Evolutionary conservation across 108 stramenopile genomes (phyloP).

Genomic region (Nannochloropsis gaditana): DNA sequence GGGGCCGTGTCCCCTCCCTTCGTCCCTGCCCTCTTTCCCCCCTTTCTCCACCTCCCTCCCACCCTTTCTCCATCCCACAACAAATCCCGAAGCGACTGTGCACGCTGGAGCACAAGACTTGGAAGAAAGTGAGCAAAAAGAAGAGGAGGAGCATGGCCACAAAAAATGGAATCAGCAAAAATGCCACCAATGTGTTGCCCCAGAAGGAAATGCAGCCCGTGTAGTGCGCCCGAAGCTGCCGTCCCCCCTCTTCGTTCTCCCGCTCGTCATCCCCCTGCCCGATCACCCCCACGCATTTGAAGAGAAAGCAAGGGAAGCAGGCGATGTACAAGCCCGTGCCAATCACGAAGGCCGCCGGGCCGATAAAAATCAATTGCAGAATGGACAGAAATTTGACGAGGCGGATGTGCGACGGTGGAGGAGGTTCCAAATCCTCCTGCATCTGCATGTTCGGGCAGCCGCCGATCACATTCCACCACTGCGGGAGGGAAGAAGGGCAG

Average conservation of each 20-base stretch:
- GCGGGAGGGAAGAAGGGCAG: neutral
- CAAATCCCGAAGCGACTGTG: neutral
- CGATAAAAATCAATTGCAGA: slow-evolving; percentile 1
- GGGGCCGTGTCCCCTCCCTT: neutral
- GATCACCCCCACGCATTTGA: slow-evolving; percentile 21
- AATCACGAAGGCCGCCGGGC: slow-evolving; percentile 49
- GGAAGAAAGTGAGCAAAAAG: neutral
- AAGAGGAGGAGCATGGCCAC: slow-evolving; percentile 26
- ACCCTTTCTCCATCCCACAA: neutral
- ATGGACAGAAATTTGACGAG: slow-evolving; percentile 41
- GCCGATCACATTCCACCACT: slow-evolving; percentile 47
- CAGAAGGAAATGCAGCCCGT: slow-evolving; percentile 59
- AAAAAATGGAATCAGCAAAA: slow-evolving; percentile 54
- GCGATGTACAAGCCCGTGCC: slow-evolving; percentile 44
- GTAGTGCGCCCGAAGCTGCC: slow-evolving; percentile 47
- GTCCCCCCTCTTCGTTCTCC: slow-evolving; percentile 26
- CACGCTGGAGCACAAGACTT: slow-evolving; percentile 8
- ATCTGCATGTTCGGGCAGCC: slow-evolving; percentile 65
- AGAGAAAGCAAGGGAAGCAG: slow-evolving; percentile 53
- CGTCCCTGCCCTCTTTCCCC: slow-evolving; percentile 18
- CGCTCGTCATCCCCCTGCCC: neutral
- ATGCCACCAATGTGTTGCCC: slow-evolving; percentile 57
- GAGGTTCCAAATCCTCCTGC: slow-evolving; percentile 53
- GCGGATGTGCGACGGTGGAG: slow-evolving; percentile 28
- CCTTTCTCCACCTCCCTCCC: neutral